Conservation (phyloP, 1,139 yeast species). For the Saccharomycopsis hybrid region DNA sequence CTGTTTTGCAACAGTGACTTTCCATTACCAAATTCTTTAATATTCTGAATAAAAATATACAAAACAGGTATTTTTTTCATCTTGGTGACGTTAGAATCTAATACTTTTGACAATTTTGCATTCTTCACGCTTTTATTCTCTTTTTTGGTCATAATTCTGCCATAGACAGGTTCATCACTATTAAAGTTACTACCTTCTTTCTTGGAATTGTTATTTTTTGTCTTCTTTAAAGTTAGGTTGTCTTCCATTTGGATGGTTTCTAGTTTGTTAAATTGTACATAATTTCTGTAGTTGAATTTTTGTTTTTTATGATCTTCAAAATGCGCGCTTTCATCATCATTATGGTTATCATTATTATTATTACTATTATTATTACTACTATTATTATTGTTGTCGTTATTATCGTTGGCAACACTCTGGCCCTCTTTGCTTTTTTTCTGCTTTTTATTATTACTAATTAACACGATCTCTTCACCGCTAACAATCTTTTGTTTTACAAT, state of each 20-base stretch:
- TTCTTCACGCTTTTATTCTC: not conserved
- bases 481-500: constrained; percentile 8
- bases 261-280: constrained; percentile 13
- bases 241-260: not conserved
- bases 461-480: not conserved
- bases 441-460: not conserved
- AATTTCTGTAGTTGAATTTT: not conserved
- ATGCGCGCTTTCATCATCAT: not conserved
- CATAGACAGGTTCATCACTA: not conserved
- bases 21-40: not conserved
- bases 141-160: no score
- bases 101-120: not conserved
- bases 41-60: not conserved
- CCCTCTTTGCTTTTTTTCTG: no score
- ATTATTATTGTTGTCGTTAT: no score
- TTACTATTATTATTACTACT: no score
- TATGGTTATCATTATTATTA: no score
- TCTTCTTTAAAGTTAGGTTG: not conserved
- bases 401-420: no score
- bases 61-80: constrained; percentile 1
- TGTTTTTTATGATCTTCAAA: not conserved
- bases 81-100: not conserved
- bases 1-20: no score
- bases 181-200: not conserved
- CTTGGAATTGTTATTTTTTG: no score